Conservation (phyloP, 768 basidiomycete species). For the Trametes punicea region DNA sequence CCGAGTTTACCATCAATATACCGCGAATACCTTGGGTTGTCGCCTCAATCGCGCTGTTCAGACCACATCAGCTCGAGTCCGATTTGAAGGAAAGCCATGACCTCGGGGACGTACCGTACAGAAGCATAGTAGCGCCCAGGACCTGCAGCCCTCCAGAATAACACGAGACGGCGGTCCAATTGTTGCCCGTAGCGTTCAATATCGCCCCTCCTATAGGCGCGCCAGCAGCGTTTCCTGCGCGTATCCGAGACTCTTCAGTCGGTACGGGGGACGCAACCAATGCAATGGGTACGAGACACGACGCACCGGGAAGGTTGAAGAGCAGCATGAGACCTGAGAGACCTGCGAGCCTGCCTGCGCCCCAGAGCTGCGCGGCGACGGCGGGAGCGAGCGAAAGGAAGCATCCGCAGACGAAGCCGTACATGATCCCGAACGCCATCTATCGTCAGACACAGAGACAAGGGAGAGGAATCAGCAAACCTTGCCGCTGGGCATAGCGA, state of each 20-base stretch:
- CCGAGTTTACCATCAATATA: not conserved
- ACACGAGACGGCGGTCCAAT: constrained; percentile 23
- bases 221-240: constrained; percentile 21
- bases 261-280: not conserved
- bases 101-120: constrained; percentile 21
- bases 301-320: constrained; percentile 23
- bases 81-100: not conserved
- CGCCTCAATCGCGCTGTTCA: constrained; percentile 21
- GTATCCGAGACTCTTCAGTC: not conserved
- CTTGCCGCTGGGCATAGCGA: not conserved
- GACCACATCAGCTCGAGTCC: not conserved
- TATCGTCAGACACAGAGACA: not conserved
- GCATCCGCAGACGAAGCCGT: constrained; percentile 37
- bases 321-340: constrained; percentile 22
- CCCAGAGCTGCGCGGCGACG: constrained; percentile 26
- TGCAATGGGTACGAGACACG: not conserved
- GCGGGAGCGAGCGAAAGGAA: constrained; percentile 36
- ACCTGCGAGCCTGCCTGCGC: constrained; percentile 22
- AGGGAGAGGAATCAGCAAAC: not conserved
- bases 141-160: constrained; percentile 26
- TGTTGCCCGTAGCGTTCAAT: constrained; percentile 14
- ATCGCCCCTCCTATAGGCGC: constrained; percentile 25
- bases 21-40: constrained; percentile 15
- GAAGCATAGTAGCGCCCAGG: constrained; percentile 16
- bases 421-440: constrained; percentile 34